These are phyloP conservation scores for Puccinia novopanici DNA, from an alignment of 1,284 basidiomycete species.

Conservation along the genomic window DNA sequence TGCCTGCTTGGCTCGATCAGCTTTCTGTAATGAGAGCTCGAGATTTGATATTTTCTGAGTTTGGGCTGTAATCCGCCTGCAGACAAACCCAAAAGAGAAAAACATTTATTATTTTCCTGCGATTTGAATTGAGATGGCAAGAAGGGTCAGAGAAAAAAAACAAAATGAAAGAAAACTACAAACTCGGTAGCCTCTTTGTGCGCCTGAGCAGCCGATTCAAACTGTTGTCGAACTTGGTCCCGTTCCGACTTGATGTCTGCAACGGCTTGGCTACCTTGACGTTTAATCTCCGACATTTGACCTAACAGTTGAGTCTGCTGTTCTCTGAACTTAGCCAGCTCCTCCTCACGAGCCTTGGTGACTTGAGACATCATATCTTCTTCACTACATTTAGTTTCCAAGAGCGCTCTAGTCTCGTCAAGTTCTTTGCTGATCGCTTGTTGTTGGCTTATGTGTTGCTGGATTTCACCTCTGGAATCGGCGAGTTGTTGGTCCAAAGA, in stretches of 20 bases:
- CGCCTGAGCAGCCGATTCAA: slow-evolving; percentile 66
- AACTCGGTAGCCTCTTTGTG: slow-evolving; percentile 59
- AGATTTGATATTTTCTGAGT: slow-evolving; percentile 61
- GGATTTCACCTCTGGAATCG: slow-evolving; percentile 68
- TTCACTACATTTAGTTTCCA: slow-evolving; percentile 82
- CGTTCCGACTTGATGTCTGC: slow-evolving; percentile 60
- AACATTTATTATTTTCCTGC: too few species aligned
- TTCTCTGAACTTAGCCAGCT: slow-evolving; percentile 73
- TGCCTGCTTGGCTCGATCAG: slow-evolving; percentile 71
- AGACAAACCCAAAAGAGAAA: neutral
- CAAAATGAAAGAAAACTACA: slow-evolving; percentile 6
- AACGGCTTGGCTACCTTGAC: slow-evolving; percentile 57
- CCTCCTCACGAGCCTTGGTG: slow-evolving; percentile 82
- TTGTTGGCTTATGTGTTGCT: slow-evolving; percentile 62
- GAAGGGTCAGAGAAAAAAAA: too few species aligned
- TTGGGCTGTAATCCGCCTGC: slow-evolving; percentile 34
- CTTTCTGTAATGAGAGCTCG: slow-evolving; percentile 66
- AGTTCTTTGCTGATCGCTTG: slow-evolving; percentile 71
- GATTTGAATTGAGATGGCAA: slow-evolving; percentile 4
- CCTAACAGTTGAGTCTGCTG: slow-evolving; percentile 64
- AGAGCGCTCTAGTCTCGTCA: slow-evolving; percentile 76
- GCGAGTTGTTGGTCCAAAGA: slow-evolving; percentile 70
- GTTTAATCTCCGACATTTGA: slow-evolving; percentile 57
- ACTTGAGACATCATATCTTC: slow-evolving; percentile 79
- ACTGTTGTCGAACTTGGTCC: slow-evolving; percentile 63